Evolutionary conservation across 768 basidiomycete species (phyloP).

Genomic region (Suillus decipiens): DNA sequence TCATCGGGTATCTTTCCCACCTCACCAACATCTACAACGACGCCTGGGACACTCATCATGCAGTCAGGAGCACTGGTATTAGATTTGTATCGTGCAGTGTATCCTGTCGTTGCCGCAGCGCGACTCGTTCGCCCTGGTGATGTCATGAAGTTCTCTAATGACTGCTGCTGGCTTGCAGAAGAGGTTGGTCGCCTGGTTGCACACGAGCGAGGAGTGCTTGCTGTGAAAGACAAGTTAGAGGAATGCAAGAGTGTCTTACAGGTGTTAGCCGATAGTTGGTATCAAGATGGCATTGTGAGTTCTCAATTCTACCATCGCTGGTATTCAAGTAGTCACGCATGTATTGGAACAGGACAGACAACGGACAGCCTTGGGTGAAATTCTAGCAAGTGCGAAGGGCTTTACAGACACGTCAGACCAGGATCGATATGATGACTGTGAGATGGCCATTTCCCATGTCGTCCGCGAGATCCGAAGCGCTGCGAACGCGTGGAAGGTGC

Average conservation of each 20-base stretch:
- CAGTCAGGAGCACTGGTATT: constrained; percentile 66
- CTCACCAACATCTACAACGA: constrained; percentile 27
- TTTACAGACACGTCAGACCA: constrained; percentile 73
- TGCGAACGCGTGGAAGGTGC: constrained; percentile 74
- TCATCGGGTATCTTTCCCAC: constrained; percentile 54
- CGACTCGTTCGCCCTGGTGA: constrained; percentile 52
- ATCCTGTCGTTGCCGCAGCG: constrained; percentile 60
- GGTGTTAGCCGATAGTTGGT: constrained; percentile 67
- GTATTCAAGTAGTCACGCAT: not conserved
- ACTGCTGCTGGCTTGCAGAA: constrained; percentile 66
- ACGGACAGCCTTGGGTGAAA: constrained; percentile 33
- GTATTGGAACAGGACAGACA: constrained; percentile 26
- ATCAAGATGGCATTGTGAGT: constrained; percentile 69
- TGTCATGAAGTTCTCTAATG: constrained; percentile 80
- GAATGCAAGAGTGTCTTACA: constrained; percentile 55
- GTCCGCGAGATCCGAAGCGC: constrained; percentile 63
- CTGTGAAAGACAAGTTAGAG: constrained; percentile 46
- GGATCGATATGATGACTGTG: constrained; percentile 75
- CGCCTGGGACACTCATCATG: constrained; percentile 56
- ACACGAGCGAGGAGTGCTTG: constrained; percentile 29
- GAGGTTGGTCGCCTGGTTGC: constrained; percentile 39
- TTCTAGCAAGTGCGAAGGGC: constrained; percentile 57
- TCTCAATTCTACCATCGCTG: not conserved
- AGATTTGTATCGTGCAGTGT: constrained; percentile 79
- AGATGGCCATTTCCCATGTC: constrained; percentile 62